Conservation (phyloP, 2,329 filamentous ascomycete genomes). For the Macrophomina tecta region DNA sequence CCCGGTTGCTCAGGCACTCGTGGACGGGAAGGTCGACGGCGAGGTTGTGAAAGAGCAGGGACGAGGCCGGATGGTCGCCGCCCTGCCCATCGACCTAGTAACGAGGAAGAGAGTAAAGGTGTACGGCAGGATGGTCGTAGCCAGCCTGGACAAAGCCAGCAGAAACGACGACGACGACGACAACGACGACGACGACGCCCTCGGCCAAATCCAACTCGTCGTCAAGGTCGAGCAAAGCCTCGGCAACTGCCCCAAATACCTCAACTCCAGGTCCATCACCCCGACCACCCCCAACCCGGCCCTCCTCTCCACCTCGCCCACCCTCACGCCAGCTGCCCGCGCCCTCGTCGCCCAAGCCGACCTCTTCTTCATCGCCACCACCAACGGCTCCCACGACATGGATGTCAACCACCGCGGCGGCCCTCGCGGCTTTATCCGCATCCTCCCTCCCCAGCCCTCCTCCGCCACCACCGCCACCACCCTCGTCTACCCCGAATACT, state of each 20-base stretch:
- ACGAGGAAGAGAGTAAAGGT: constrained; percentile 76
- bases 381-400: constrained; percentile 69
- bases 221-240: constrained; percentile 74
- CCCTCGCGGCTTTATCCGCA: constrained; percentile 72
- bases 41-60: constrained; percentile 49
- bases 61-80: constrained; percentile 63
- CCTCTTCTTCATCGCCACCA: constrained; percentile 78
- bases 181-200: constrained; percentile 34
- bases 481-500: constrained; percentile 82
- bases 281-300: constrained; percentile 61
- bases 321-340: constrained; percentile 61
- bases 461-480: constrained; percentile 45
- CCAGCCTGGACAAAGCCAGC: constrained; percentile 54
- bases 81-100: constrained; percentile 68
- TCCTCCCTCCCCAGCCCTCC: constrained; percentile 64
- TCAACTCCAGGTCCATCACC: constrained; percentile 73
- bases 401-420: constrained; percentile 85
- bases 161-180: constrained; percentile 35
- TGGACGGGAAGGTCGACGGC: constrained; percentile 53
- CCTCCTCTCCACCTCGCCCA: constrained; percentile 54
- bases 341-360: constrained; percentile 69
- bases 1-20: constrained; percentile 71
- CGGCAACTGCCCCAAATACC: constrained; percentile 85
- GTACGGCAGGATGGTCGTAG: constrained; percentile 71
- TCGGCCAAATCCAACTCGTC: constrained; percentile 62